A percentile compares a stretch with the other conserved stretches of the same genome.
Conservation (phyloP, 352 stramenopile genomes). For the Globisporangium viniferum region DNA sequence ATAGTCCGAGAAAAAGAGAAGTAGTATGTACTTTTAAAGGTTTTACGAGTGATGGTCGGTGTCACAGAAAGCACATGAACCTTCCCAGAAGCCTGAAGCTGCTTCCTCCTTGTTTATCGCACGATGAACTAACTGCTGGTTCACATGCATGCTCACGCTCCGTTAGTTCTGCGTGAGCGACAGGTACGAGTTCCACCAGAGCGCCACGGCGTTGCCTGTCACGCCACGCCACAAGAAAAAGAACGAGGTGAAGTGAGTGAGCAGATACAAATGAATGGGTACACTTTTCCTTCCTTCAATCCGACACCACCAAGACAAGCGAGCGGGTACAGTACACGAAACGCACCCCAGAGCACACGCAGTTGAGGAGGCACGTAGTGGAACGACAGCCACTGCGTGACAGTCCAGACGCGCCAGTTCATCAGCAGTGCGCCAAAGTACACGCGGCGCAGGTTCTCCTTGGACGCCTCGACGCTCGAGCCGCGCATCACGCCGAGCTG, state of each 20-base stretch:
- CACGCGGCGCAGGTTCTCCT: conserved; percentile 39
- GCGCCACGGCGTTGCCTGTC: conserved; percentile 59
- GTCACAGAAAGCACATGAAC: not conserved
- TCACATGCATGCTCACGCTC: not conserved
- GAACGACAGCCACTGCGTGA: conserved; percentile 74
- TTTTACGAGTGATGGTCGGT: conserved; percentile 5
- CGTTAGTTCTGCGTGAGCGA: conserved; percentile 52
- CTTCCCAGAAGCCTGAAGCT: not conserved
- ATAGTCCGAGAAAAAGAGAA: conserved; percentile 8
- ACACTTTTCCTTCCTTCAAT: not conserved
- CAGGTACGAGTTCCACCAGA: conserved; percentile 82
- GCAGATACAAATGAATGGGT: conserved; percentile 1
- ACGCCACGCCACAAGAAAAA: conserved; percentile 13
- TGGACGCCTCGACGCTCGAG: conserved; percentile 40
- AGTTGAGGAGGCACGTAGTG: conserved; percentile 67
- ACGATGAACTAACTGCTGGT: not conserved
- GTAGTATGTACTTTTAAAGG: conserved; percentile 5
- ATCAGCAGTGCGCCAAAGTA: conserved; percentile 56
- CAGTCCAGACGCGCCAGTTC: conserved; percentile 71
- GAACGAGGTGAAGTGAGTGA: conserved; percentile 2
- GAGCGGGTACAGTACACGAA: not conserved
- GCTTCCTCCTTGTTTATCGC: not conserved
- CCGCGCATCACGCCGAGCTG: conserved; percentile 64
- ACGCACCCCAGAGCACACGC: conserved; percentile 73
- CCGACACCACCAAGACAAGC: not conserved